Percentiles rank a stretch among this genome's conserved stretches.
These are phyloP conservation scores for Solanum boliviense DNA, from an alignment of 257 asterid species.

Conservation along the genomic window DNA sequence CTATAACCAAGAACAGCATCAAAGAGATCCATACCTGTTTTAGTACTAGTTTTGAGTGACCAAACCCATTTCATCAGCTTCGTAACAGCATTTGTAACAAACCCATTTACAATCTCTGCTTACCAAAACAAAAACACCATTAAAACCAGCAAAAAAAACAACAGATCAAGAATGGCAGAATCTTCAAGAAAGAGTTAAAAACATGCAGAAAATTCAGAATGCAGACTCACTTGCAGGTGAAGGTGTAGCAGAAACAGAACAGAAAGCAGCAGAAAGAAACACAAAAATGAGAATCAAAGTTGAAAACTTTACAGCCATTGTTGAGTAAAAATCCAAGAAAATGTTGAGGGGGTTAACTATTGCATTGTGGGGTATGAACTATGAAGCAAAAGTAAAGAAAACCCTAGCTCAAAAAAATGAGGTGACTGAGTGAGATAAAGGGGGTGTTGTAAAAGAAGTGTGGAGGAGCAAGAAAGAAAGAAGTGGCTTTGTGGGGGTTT, in stretches of 20 bases:
- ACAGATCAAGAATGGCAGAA: slow-evolving; percentile 31
- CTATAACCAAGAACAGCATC: not conserved
- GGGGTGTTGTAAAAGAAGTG: not conserved
- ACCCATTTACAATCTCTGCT: slow-evolving; percentile 68
- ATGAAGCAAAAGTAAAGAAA: not conserved
- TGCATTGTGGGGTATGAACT: slow-evolving; percentile 1
- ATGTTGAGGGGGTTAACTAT: slow-evolving; percentile 3
- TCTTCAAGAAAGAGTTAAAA: not conserved
- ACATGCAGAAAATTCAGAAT: not conserved
- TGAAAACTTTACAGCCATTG: slow-evolving; percentile 19
- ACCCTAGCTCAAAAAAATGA: slow-evolving; percentile 22
- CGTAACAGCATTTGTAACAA: slow-evolving; percentile 60
- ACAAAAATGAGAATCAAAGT: slow-evolving; percentile 38
- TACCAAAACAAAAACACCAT: not conserved
- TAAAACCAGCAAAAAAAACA: not conserved
- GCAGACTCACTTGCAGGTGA: slow-evolving; percentile 73
- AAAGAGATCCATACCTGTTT: slow-evolving; percentile 50
- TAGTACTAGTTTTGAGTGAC: slow-evolving; percentile 62
- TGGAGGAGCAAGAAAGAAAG: slow-evolving; percentile 6
- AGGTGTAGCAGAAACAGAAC: slow-evolving; percentile 45
- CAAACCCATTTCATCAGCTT: slow-evolving; percentile 68
- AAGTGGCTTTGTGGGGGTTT: slow-evolving; percentile 6
- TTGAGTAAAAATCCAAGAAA: not conserved
- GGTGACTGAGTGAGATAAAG: slow-evolving; percentile 2
- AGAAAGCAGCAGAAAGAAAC: slow-evolving; percentile 37